Percentiles rank a stretch among this genome's conserved stretches.
These are phyloP conservation scores for Sanghuangporus sanghuang DNA, from an alignment of 1,284 basidiomycete species.

Conservation along the genomic window DNA sequence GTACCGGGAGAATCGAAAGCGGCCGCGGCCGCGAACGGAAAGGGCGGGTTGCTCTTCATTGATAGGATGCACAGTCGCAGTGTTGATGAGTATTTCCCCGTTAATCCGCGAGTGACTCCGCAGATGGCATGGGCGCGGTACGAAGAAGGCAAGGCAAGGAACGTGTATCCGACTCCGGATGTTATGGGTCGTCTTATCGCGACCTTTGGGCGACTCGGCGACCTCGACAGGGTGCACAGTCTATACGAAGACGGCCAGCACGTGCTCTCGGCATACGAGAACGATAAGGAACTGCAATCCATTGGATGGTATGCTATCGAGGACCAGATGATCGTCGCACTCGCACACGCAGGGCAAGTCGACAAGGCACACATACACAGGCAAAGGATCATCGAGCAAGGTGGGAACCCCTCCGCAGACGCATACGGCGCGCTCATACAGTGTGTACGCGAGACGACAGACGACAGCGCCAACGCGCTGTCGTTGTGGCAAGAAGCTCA, in stretches of 20 bases:
- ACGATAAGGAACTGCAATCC: slow-evolving; percentile 45
- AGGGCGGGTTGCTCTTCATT: slow-evolving; percentile 20
- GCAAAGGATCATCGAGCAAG: slow-evolving; percentile 70
- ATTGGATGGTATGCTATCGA: slow-evolving; percentile 76
- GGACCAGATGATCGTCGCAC: slow-evolving; percentile 83
- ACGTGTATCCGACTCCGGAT: slow-evolving; percentile 48
- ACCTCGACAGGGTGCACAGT: slow-evolving; percentile 56
- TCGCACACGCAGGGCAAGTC: slow-evolving; percentile 76
- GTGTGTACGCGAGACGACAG: slow-evolving; percentile 86
- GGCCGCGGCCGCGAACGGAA: background rate
- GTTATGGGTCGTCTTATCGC: slow-evolving; percentile 64
- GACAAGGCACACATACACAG: slow-evolving; percentile 81
- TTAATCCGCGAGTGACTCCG: slow-evolving; percentile 26
- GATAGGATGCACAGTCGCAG: slow-evolving; percentile 32
- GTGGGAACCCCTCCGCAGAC: slow-evolving; percentile 78
- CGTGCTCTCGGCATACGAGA: slow-evolving; percentile 42
- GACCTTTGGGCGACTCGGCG: slow-evolving; percentile 57
- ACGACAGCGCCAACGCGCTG: slow-evolving; percentile 85
- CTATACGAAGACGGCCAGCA: slow-evolving; percentile 71
- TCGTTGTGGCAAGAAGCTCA: slow-evolving; percentile 81
- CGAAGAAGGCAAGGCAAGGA: slow-evolving; percentile 29
- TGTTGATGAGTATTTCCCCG: slow-evolving; percentile 38
- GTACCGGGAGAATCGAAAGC: background rate
- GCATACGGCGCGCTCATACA: slow-evolving; percentile 90
- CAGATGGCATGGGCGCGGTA: slow-evolving; percentile 35